These are phyloP conservation scores for Paramecium pentaurelia DNA, from an alignment of 73 alveolate species.

Conservation along the genomic window DNA sequence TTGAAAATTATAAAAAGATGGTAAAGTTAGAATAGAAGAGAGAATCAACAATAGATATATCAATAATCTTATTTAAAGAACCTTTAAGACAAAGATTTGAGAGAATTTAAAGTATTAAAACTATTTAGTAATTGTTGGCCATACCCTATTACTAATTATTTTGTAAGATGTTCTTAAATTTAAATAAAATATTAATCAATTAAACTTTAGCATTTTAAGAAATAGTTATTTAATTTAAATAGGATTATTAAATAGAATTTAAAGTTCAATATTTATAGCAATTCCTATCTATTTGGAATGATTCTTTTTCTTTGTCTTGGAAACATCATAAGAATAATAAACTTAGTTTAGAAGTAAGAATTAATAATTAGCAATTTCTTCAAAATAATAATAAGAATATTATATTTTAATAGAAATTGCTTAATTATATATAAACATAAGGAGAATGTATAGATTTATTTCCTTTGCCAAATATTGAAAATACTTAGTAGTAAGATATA, in stretches of 20 bases:
- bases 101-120: neutral
- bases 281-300: neutral
- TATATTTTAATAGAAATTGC: neutral
- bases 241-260: constrained; percentile 12
- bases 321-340: neutral
- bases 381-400: neutral
- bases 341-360: neutral
- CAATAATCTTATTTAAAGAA: neutral
- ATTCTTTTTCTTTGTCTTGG: neutral
- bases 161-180: neutral
- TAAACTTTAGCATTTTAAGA: neutral
- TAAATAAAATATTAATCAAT: neutral
- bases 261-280: neutral
- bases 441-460: neutral
- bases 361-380: neutral
- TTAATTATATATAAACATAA: neutral
- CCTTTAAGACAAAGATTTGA: neutral
- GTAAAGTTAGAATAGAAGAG: neutral
- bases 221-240: neutral
- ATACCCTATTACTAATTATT: neutral
- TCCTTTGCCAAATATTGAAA: neutral
- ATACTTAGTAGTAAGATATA: neutral
- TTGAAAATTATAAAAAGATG: neutral
- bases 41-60: neutral
- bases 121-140: neutral